Evolutionary conservation across 2,329 filamentous ascomycete species (phyloP), one percentile per base, ranked within the genome.

Genomic region (Fonsecaea pugnacius): DNA sequence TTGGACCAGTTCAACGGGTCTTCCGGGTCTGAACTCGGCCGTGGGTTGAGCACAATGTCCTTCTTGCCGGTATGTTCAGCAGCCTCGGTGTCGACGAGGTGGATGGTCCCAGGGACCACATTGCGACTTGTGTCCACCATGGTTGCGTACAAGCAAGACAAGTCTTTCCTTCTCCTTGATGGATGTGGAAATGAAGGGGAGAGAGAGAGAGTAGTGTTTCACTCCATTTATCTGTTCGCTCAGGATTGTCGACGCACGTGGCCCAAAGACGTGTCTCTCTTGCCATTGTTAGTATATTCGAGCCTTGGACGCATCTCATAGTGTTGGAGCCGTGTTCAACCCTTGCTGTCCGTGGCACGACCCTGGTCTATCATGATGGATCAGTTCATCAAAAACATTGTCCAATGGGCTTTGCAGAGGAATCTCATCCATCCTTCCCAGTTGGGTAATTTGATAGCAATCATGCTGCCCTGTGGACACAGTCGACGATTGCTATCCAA

Each of bases 1-100:
- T 67, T 68, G 10, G 69, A 67, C 76, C 76, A 78, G 58, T 77
- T 78, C 62, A 78, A 66, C 7, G 76, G 76, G 60, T 78, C 77
- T 60, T 78, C 75, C 8, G 78, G 76, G 63, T 78, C 74, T 21
- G 69, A 56, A 9, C 73, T 76, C 2, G 78, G 78, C 1, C 61
- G 62, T 2, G 76, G 76, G 1, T 73, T 69, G 5, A 77, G 72
- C 6, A 77, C 67, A 24, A 78, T 58, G 38, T 63, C 60, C n/a
- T 63, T 32, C 24, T 50, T 35, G 30, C 18, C 14, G 2, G 60
- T 32, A 21, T 58, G 33, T 24, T 58, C 38, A 7, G 21, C 21
- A 10, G 36, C 35, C 27, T 51, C 52, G n/a, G 32, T 57, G 48
- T 70, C 69, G 58, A 69, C 67, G 21, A 70, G 55, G 43, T 65